Evolutionary conservation across 2,329 filamentous ascomycete species (phyloP).

Genomic region (Hypoxylon sp.): DNA sequence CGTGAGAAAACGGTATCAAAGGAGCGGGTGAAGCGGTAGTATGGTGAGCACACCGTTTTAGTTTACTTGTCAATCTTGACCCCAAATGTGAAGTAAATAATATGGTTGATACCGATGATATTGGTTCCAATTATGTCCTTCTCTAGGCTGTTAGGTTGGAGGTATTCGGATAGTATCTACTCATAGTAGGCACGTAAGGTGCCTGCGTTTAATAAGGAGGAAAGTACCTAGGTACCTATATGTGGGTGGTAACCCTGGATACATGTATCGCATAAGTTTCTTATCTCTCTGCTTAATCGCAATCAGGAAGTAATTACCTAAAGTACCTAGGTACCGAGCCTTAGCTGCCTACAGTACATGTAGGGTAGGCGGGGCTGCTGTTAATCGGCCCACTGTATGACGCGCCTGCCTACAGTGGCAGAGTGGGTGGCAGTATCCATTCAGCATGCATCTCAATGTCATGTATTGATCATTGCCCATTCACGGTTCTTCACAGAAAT

Average conservation of each 20-base stretch:
- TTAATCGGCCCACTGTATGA: constrained; percentile 27
- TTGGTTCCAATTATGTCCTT: not conserved
- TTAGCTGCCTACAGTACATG: not conserved
- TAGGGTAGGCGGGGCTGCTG: constrained; percentile 17
- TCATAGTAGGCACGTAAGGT: not conserved
- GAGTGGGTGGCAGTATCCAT: constrained; percentile 4
- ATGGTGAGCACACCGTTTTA: not conserved
- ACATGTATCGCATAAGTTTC: not conserved
- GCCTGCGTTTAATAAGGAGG: not conserved
- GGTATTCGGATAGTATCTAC: no score
- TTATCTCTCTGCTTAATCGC: not conserved
- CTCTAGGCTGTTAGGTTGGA: not conserved
- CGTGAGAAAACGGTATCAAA: not conserved
- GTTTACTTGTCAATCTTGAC: not conserved
- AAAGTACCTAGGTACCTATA: not conserved
- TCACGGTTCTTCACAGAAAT: constrained; percentile 19
- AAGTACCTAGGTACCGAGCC: not conserved
- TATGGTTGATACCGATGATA: not conserved
- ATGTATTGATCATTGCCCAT: constrained; percentile 20
- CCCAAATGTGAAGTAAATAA: not conserved
- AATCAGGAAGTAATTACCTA: not conserved
- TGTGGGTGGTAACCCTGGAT: not conserved
- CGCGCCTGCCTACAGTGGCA: constrained; percentile 9
- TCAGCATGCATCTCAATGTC: constrained; percentile 16
- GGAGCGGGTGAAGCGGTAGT: not conserved